A percentile compares a stretch with the other conserved stretches of the same genome.
phyloP scores from a whole-genome alignment of 2,329 filamentous ascomycete species.

The Ophiosphaerella korrae region DNA sequence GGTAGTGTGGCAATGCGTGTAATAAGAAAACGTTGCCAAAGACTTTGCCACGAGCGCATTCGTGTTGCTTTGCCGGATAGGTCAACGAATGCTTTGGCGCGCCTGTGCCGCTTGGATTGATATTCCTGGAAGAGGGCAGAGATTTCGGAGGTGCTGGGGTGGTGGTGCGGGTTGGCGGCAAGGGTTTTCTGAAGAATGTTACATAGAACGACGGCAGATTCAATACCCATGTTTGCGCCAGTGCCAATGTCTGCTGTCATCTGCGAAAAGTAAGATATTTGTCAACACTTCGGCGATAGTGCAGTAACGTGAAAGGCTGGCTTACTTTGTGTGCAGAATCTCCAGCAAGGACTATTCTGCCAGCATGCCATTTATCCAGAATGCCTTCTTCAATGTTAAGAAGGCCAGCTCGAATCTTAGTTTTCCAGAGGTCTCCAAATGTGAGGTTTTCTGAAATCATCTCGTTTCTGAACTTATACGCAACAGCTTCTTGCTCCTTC shows the following conservation, averaged over 20 bases:
- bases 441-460: constrained; percentile 32
- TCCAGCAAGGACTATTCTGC: constrained; percentile 48
- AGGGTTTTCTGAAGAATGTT: constrained; percentile 15
- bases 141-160: constrained; percentile 9
- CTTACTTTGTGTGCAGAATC: constrained; percentile 52
- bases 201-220: constrained; percentile 23
- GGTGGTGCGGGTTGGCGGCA: constrained; percentile 7
- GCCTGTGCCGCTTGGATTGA: constrained; percentile 11
- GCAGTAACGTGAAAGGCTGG: background rate
- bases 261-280: background rate
- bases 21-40: constrained; percentile 11
- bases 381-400: constrained; percentile 46
- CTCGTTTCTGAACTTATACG: constrained; percentile 28
- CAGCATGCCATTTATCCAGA: constrained; percentile 48
- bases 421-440: constrained; percentile 44
- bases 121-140: constrained; percentile 15
- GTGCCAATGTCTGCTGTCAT: constrained; percentile 26
- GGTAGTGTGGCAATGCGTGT: constrained; percentile 5
- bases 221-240: constrained; percentile 27
- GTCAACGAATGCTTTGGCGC: constrained; percentile 11
- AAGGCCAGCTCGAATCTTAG: constrained; percentile 25
- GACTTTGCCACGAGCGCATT: constrained; percentile 14
- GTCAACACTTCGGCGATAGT: background rate
- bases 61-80: constrained; percentile 14
- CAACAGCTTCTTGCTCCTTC: constrained; percentile 37